These are phyloP conservation scores for Ogataea henricii DNA, from an alignment of 805 yeast species.

Conservation along the genomic window DNA sequence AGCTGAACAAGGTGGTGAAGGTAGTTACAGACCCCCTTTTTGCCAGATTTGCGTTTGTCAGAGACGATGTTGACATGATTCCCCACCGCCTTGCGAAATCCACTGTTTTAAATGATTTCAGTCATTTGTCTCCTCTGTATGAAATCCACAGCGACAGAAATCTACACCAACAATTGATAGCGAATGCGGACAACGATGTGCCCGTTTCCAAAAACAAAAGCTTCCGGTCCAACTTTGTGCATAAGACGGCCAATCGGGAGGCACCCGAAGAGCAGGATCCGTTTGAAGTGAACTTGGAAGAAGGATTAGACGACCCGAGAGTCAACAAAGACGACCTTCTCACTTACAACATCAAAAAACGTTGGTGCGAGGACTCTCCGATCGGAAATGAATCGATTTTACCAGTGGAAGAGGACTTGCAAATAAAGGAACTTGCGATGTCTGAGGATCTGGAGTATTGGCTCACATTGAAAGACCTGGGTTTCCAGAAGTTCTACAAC, in stretches of 20 bases:
- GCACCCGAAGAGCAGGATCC: slow-evolving; percentile 8
- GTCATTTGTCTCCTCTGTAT: slow-evolving; percentile 50
- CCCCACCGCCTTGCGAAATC: slow-evolving; percentile 55
- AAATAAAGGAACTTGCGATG: slow-evolving; percentile 39
- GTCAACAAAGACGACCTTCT: slow-evolving; percentile 12
- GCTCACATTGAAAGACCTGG: slow-evolving; percentile 22
- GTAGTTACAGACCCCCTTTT: slow-evolving; percentile 64
- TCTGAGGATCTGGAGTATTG: slow-evolving; percentile 33
- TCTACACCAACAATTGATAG: slow-evolving; percentile 10
- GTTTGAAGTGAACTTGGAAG: slow-evolving; percentile 3
- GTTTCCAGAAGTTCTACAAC: slow-evolving; percentile 18
- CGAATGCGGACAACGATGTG: slow-evolving; percentile 6
- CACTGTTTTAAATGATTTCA: slow-evolving; percentile 53
- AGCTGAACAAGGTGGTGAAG: slow-evolving; percentile 55
- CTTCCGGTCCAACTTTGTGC: slow-evolving; percentile 18
- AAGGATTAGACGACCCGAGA: slow-evolving; percentile 2
- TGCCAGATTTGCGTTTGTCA: slow-evolving; percentile 64
- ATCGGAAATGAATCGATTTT: background rate
- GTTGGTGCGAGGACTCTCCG: slow-evolving; percentile 21
- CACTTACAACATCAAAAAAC: background rate
- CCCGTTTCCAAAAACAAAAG: slow-evolving; percentile 7
- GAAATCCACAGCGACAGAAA: slow-evolving; percentile 25
- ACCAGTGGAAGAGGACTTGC: slow-evolving; percentile 4
- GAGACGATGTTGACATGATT: slow-evolving; percentile 60
- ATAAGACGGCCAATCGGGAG: slow-evolving; percentile 6